Evolutionary conservation across 257 asterid genomes (phyloP).

Genomic region (Solanum megistacrolobum): DNA sequence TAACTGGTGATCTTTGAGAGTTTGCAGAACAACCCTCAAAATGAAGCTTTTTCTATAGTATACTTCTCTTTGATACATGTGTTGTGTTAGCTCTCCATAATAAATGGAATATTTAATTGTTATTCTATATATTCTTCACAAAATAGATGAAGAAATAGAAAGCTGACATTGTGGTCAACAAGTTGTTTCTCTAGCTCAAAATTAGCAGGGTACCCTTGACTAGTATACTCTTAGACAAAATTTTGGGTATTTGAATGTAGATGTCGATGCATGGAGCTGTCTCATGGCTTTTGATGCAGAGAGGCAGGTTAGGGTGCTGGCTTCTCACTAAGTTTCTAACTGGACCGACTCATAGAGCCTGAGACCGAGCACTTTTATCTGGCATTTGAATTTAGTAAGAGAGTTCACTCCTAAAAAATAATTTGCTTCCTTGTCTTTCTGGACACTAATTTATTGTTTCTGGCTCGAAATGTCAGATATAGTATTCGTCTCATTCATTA

Average conservation of each 20-base stretch:
- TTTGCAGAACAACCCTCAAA: too few relatives aligned
- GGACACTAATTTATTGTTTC: not conserved
- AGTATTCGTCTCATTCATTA: slow-evolving; percentile 11
- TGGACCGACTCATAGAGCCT: slow-evolving; percentile 51
- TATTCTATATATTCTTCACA: not conserved
- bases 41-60: not conserved
- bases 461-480: not conserved
- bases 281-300: slow-evolving; percentile 89
- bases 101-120: not conserved
- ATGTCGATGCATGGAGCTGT: slow-evolving; percentile 63
- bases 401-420: slow-evolving; percentile 1
- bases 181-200: not conserved
- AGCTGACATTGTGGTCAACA: not conserved
- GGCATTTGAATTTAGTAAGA: slow-evolving; percentile 45
- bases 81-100: not conserved
- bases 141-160: not conserved
- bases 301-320: slow-evolving; percentile 71
- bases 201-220: not conserved
- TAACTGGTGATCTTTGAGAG: too few relatives aligned
- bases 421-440: slow-evolving; percentile 11
- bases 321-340: slow-evolving; percentile 54
- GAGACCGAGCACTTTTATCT: slow-evolving; percentile 47
- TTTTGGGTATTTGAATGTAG: slow-evolving; percentile 19
- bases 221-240: slow-evolving; percentile 4
- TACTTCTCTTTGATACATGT: not conserved